phyloP scores from a whole-genome alignment of 2,329 filamentous ascomycete genomes.

The Colletotrichum endophyticum region DNA sequence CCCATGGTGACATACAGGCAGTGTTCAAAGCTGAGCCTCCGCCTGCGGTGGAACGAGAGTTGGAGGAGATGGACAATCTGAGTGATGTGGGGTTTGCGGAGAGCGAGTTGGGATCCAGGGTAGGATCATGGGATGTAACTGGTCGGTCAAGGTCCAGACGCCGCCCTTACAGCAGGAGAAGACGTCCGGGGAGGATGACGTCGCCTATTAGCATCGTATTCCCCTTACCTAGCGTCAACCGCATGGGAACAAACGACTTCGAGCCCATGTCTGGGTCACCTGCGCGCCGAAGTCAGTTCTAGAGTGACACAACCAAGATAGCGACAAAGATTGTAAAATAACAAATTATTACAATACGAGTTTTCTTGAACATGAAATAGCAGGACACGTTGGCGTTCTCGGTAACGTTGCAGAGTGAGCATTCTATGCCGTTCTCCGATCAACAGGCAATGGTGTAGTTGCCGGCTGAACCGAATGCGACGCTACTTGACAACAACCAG shows the following conservation, averaged over 20 bases:
- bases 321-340: not conserved
- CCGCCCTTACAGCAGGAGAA: not conserved
- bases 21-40: conserved; percentile 66
- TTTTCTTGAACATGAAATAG: not conserved
- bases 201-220: conserved; percentile 18
- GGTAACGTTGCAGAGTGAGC: not conserved
- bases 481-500: not conserved
- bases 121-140: not conserved
- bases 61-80: conserved; percentile 25
- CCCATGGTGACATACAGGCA: conserved; percentile 64
- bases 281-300: not conserved
- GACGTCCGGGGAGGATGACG: not conserved
- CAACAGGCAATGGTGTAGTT: not conserved
- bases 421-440: not conserved
- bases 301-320: not conserved
- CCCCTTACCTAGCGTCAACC: conserved; percentile 11
- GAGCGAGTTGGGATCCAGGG: not conserved
- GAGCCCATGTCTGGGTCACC: conserved; percentile 11
- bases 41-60: conserved; percentile 36
- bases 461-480: not conserved
- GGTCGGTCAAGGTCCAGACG: not conserved
- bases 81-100: conserved; percentile 17
- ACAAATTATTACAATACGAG: not conserved
- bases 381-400: not conserved
- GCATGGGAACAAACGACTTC: not conserved